phyloP scores from a whole-genome alignment of 495 filamentous ascomycete genomes.

The Daldinia loculata region DNA sequence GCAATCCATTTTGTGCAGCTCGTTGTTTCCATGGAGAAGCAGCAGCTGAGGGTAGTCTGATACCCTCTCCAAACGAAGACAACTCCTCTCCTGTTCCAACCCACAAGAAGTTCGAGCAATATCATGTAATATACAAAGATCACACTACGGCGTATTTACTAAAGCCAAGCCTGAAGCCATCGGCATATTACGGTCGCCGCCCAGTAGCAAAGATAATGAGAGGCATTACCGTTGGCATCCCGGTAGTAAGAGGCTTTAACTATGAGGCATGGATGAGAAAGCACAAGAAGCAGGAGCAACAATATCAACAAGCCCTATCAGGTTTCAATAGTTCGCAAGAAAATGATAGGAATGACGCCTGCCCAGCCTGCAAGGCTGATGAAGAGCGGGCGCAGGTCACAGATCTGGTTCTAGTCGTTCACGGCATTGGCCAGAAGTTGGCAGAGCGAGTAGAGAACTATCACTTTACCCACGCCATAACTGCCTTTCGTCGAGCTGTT shows the following conservation, averaged over 20 bases:
- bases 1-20: constrained; percentile 63
- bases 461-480: constrained; percentile 95
- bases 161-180: constrained; percentile 80
- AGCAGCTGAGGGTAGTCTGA: constrained; percentile 60
- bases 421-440: constrained; percentile 97
- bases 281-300: constrained; percentile 57
- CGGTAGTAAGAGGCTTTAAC: constrained; percentile 88
- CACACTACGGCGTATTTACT: constrained; percentile 77
- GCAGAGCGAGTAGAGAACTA: constrained; percentile 95
- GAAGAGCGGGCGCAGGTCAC: constrained; percentile 75
- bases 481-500: constrained; percentile 83
- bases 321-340: constrained; percentile 39
- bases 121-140: constrained; percentile 85
- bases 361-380: constrained; percentile 64
- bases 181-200: constrained; percentile 76
- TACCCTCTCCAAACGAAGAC: constrained; percentile 52
- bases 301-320: constrained; percentile 45
- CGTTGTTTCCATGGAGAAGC: constrained; percentile 64
- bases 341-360: constrained; percentile 50
- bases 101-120: constrained; percentile 65
- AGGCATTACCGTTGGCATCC: constrained; percentile 81
- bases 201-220: constrained; percentile 87
- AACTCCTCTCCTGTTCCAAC: constrained; percentile 45
- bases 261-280: constrained; percentile 76
- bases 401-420: constrained; percentile 88